Conservation (phyloP, 2,329 filamentous ascomycete genomes). For the Aspergillus tanneri region DNA sequence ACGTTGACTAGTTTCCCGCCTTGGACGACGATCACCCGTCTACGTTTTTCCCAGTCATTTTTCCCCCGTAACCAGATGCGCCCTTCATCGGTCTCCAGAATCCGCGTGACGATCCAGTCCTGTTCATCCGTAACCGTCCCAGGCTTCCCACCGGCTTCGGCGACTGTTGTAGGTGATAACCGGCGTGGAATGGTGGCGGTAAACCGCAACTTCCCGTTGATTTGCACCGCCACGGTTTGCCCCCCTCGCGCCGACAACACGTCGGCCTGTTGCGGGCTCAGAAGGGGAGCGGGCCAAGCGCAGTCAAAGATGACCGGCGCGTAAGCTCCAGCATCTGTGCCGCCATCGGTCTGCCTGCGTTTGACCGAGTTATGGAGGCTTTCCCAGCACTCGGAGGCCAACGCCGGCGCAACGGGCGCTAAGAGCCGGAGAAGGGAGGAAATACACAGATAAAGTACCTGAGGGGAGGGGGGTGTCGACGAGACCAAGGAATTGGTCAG, state of each 20-base stretch:
- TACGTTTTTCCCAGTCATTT: conserved; percentile 54
- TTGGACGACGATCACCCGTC: conserved; percentile 65
- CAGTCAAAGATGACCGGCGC: conserved; percentile 45
- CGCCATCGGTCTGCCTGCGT: conserved; percentile 3
- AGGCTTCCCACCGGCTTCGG: conserved; percentile 15
- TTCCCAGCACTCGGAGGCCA: conserved; percentile 79
- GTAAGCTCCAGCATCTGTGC: neutral
- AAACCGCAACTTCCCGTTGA: conserved; percentile 76
- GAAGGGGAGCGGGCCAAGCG: conserved; percentile 58
- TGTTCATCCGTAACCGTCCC: conserved; percentile 42
- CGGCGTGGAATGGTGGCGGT: conserved; percentile 63
- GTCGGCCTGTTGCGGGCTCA: conserved; percentile 39
- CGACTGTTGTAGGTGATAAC: conserved; percentile 37
- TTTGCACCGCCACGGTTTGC: conserved; percentile 63
- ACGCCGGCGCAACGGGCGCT: conserved; percentile 75
- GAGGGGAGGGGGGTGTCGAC: conserved; percentile 42
- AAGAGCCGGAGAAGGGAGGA: conserved; percentile 67
- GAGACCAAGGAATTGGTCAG: conserved; percentile 69
- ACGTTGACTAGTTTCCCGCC: conserved; percentile 73
- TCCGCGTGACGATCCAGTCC: conserved; percentile 61
- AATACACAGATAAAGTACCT: conserved; percentile 46
- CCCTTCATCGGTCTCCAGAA: conserved; percentile 63
- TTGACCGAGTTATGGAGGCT: conserved; percentile 47
- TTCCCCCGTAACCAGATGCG: conserved; percentile 54
- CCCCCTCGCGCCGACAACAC: conserved; percentile 52